These are phyloP conservation scores for Ganoderma sinense DNA, from an alignment of 1,284 basidiomycete species.

Conservation along the genomic window DNA sequence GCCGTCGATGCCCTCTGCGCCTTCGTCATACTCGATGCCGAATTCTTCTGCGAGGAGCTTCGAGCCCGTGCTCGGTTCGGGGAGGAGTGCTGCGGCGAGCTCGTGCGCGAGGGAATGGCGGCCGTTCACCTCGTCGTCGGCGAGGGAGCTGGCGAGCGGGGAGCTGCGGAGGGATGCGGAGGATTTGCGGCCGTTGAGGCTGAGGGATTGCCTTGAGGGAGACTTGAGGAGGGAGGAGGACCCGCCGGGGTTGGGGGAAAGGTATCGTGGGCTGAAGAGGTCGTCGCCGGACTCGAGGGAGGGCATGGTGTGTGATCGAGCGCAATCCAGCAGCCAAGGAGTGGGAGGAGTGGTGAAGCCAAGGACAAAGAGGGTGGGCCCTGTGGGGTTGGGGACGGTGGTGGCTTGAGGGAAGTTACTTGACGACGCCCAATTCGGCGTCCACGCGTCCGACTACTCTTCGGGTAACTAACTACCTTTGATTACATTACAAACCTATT, in stretches of 20 bases:
- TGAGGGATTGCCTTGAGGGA: slow-evolving; percentile 53
- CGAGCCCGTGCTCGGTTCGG: slow-evolving; percentile 78
- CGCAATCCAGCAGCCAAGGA: slow-evolving; percentile 2
- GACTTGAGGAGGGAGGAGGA: slow-evolving; percentile 49
- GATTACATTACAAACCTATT: background rate
- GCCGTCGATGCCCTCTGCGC: slow-evolving; percentile 80
- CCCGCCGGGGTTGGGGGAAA: slow-evolving; percentile 26
- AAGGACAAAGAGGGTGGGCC: slow-evolving; percentile 9
- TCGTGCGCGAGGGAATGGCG: slow-evolving; percentile 82
- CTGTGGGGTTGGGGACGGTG: slow-evolving; percentile 15
- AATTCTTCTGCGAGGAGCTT: slow-evolving; percentile 83
- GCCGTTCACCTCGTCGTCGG: slow-evolving; percentile 51
- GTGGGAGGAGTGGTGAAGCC: slow-evolving; percentile 1
- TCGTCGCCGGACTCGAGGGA: slow-evolving; percentile 34
- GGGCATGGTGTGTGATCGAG: slow-evolving; percentile 21
- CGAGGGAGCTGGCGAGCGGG: slow-evolving; percentile 44
- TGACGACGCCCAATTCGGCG: slow-evolving; percentile 27
- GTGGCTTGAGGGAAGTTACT: slow-evolving; percentile 31
- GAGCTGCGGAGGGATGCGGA: slow-evolving; percentile 50
- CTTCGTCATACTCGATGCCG: slow-evolving; percentile 86
- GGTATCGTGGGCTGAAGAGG: slow-evolving; percentile 35
- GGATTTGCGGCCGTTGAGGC: slow-evolving; percentile 50
- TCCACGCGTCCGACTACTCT: slow-evolving; percentile 12
- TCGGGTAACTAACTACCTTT: slow-evolving; percentile 2
- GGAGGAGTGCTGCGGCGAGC: slow-evolving; percentile 82